Evolutionary conservation across 1,284 basidiomycete genomes (phyloP).

Genomic region (Phellopilus nigrolimitatus): DNA sequence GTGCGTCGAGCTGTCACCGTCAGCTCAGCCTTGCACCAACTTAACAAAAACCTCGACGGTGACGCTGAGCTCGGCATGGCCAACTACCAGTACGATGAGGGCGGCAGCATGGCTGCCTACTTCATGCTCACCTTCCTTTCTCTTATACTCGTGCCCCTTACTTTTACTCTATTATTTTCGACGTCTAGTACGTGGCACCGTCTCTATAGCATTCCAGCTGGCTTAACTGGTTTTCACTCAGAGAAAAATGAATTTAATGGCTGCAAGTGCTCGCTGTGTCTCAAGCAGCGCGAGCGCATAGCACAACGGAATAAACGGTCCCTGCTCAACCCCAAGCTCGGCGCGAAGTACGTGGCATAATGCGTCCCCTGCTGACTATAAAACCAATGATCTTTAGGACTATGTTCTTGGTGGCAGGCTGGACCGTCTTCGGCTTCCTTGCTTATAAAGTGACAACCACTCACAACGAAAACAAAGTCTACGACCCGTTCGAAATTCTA

Average conservation of each 20-base stretch:
- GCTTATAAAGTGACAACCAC: constrained; percentile 62
- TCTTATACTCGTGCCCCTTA: constrained; percentile 73
- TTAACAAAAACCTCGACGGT: constrained; percentile 8
- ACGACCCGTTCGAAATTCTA: constrained; percentile 94
- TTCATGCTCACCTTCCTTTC: constrained; percentile 85
- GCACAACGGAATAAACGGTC: constrained; percentile 42
- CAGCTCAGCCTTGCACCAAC: neutral
- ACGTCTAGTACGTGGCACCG: constrained; percentile 34
- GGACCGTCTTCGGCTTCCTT: constrained; percentile 70
- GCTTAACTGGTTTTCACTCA: constrained; percentile 16
- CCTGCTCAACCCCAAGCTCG: constrained; percentile 39
- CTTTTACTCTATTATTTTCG: constrained; percentile 45
- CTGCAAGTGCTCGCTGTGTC: constrained; percentile 68
- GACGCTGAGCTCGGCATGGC: constrained; percentile 45
- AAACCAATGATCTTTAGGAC: constrained; percentile 32
- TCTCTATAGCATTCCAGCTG: constrained; percentile 1
- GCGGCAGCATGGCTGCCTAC: constrained; percentile 84
- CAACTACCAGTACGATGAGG: constrained; percentile 84
- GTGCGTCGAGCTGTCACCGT: constrained; percentile 11
- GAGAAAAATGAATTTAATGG: constrained; percentile 32
- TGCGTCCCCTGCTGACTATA: neutral
- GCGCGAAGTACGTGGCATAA: constrained; percentile 37
- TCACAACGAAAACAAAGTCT: constrained; percentile 65
- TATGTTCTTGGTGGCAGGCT: constrained; percentile 64
- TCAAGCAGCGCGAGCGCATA: constrained; percentile 49